Base-by-base conservation (phyloP, 345 rosid genomes). In the Litchi chinensis region DNA sequence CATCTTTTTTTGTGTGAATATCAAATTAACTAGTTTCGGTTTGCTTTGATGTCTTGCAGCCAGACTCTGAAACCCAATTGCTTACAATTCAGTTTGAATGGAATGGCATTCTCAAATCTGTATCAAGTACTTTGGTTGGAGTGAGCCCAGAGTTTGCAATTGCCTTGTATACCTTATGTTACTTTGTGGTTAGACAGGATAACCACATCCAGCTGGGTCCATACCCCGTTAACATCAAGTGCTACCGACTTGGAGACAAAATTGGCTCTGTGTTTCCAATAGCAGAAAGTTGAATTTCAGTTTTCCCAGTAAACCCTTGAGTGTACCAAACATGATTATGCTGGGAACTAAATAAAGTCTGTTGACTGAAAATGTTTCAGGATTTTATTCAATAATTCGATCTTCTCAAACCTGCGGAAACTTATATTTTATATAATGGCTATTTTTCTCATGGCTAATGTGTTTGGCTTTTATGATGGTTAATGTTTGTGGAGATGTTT, bases 111-210 rank as follows among this genome's bases (percentile, higher is more conserved):
- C 92, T 90, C 7, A 95, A 95, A 83, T 88, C 97, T 19, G 95
- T 95, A 3, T 92, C 99, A 39, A 92, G 91, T 85, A 92, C 90
- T 0, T 78, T 95, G 74, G 79, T 95, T 4, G 98, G 98, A 32
- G 94, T 89, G 59, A 92, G 95, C 86, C 95, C 95, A 6, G 94
- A 95, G 90, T 92, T 93, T 50, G 98, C 93, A 86, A 68, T 93
- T 41, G 98, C 96, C 7, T 88, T 93, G 44, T 92, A 95, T 72
- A 93, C 97, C 1, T 81, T 95, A 63, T 91, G 98, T 84, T 95
- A 85, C 89, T 90, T 85, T 69, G 77, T 87, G 79, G 96, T 97
- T 8, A 79, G 84, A 82, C 91, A 95, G 86, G 97, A 95, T 6
- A 93, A 93, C 84, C 82, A 76, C 40, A 82, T 92, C 10, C 92